Evolutionary conservation across 2,329 filamentous ascomycete genomes (phyloP).

Genomic region (Sclerotiophoma versabilis): DNA sequence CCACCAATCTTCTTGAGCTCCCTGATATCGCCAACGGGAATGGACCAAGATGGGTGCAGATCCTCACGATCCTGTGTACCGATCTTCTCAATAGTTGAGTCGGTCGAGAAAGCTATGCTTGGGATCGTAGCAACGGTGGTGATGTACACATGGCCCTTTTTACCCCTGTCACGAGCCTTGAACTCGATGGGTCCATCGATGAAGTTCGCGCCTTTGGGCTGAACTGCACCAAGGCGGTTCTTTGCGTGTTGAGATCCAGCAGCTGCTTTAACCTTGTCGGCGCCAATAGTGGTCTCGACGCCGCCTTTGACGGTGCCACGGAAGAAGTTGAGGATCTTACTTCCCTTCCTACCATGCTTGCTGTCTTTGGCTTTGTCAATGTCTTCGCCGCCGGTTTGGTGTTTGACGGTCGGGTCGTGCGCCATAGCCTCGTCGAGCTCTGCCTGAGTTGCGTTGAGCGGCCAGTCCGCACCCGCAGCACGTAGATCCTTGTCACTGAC

Average conservation of each 20-base stretch:
- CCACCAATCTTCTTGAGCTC: constrained; percentile 83
- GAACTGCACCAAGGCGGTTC: constrained; percentile 74
- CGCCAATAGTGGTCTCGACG: constrained; percentile 74
- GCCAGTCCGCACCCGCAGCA: constrained; percentile 60
- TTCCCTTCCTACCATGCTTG: constrained; percentile 57
- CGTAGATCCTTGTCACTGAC: constrained; percentile 60
- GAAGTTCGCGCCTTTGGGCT: constrained; percentile 53
- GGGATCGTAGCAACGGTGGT: constrained; percentile 71
- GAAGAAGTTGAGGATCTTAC: constrained; percentile 68
- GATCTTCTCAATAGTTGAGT: constrained; percentile 56
- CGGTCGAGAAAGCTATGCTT: constrained; percentile 69
- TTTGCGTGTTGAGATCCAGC: constrained; percentile 67
- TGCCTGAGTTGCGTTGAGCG: constrained; percentile 67
- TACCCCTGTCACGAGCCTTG: constrained; percentile 72
- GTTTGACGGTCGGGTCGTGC: constrained; percentile 54
- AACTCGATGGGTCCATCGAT: constrained; percentile 77
- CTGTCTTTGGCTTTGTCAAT: constrained; percentile 58
- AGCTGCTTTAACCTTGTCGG: constrained; percentile 75
- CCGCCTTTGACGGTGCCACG: constrained; percentile 73
- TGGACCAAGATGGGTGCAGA: constrained; percentile 68
- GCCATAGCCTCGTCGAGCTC: constrained; percentile 70
- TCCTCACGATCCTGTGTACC: constrained; percentile 58
- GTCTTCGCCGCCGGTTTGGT: constrained; percentile 60
- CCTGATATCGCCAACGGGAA: constrained; percentile 73
- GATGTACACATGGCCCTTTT: constrained; percentile 76